phyloP scores from a whole-genome alignment of 805 yeast species.

The Schwanniomyces yamadae region DNA sequence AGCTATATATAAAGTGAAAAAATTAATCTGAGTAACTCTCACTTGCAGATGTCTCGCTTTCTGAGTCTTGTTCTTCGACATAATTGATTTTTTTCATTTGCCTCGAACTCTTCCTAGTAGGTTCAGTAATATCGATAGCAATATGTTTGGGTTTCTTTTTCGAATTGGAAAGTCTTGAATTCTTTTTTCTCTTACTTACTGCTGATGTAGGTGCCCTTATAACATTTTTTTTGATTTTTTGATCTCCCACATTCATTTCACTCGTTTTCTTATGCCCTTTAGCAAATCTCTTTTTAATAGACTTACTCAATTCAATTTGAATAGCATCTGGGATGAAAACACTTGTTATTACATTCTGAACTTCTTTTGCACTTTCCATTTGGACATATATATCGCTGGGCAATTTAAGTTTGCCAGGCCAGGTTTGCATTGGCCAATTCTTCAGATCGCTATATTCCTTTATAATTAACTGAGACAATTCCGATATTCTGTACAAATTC shows the following conservation, averaged over 20 bases:
- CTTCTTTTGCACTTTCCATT: constrained; percentile 54
- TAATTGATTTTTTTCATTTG: constrained; percentile 34
- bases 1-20: constrained; percentile 3
- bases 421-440: constrained; percentile 71
- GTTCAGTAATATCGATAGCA: constrained; percentile 12
- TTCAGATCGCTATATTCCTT: constrained; percentile 55
- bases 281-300: constrained; percentile 24
- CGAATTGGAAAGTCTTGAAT: constrained; percentile 10
- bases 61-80: constrained; percentile 19
- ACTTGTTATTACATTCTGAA: constrained; percentile 54
- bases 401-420: constrained; percentile 75
- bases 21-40: constrained; percentile 8
- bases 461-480: constrained; percentile 65
- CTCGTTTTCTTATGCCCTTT: constrained; percentile 19
- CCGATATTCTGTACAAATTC: constrained; percentile 66
- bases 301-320: constrained; percentile 32
- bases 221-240: constrained; percentile 7
- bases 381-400: constrained; percentile 71
- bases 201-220: constrained; percentile 10
- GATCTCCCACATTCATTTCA: constrained; percentile 16
- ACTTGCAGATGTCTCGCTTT: too few species aligned
- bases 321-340: constrained; percentile 54
- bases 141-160: constrained; percentile 10
- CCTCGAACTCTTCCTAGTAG: constrained; percentile 46
- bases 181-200: constrained; percentile 17